Base-by-base conservation (phyloP, 352 stramenopile species). In the Aphanomyces euteiches region DNA sequence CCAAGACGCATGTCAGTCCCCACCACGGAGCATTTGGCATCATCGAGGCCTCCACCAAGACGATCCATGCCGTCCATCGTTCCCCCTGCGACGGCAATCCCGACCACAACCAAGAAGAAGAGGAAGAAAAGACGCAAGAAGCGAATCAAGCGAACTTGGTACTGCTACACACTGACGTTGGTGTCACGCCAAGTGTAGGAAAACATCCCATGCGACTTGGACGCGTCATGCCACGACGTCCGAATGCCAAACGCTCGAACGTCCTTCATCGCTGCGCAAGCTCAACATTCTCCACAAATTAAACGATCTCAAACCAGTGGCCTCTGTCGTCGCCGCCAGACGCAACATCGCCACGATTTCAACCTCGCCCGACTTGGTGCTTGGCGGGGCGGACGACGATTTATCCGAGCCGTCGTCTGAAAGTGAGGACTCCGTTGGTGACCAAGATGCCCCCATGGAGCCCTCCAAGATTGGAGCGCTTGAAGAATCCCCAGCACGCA, bases 131-230 rank as follows among this genome's bases (percentile, higher is more conserved):
- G 41, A 10, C 59, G 59, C 13, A 54, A 66, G 39, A 15, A 28
- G n/a, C 59, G 59, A 13, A 19, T 50, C 43, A 67, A 67, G 28
- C 59, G 59, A 1, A 56, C 59, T 41, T 67, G 59, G 59, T 67
- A n/a, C 5, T 53, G 37, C 21, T 36, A 17, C 7, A 38, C 38
- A 36, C 34, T 48, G 21, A 40, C 28, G 5, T 40, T 45, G 43
- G 43, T n/a, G 43, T 50, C 28, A 8, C 50, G 8, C 37, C 15
- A 28, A 6, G 37, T 43, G n/a, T 67, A 67, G 59, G 59, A 56
- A 67, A 45, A 67, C 59, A 10, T 67, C 59, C 19, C 59, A 67
- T 54, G 59, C 59, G 5, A 67, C 59, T 12, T 67, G 59, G 59
- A 37, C 12, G 1, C 28, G 50, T 21, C 50, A 58, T 10, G 54